phyloP scores from a whole-genome alignment of 2,329 filamentous ascomycete species.

The Monilinia vaccinii-corymbosi region DNA sequence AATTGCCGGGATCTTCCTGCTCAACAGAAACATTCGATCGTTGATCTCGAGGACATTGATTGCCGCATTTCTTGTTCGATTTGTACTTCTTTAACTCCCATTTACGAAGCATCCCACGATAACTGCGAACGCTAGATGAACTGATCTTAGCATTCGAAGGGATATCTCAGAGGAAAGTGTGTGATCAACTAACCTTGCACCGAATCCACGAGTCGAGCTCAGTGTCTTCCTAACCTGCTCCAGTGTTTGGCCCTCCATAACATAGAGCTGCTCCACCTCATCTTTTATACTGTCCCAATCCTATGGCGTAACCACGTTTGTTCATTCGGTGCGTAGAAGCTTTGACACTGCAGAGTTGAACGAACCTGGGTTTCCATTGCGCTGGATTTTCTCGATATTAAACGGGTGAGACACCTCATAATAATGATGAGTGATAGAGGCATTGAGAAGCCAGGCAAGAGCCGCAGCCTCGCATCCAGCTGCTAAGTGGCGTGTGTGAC shows the following conservation, averaged over 20 bases:
- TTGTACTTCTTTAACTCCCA: slow-evolving; percentile 13
- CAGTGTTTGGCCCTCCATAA: slow-evolving; percentile 12
- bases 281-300: slow-evolving; percentile 15
- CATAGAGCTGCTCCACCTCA: slow-evolving; percentile 16
- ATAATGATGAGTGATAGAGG: background rate
- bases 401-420: background rate
- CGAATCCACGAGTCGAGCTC: slow-evolving; percentile 11
- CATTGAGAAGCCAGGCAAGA: background rate
- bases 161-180: no score
- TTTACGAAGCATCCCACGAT: slow-evolving; percentile 11
- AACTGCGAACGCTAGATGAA: slow-evolving; percentile 10
- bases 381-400: background rate
- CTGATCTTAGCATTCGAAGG: background rate
- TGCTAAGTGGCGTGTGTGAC: background rate
- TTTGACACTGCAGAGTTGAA: background rate
- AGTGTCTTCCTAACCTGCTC: slow-evolving; percentile 14
- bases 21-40: background rate
- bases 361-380: background rate
- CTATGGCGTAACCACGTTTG: slow-evolving; percentile 12
- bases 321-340: background rate
- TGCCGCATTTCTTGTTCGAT: slow-evolving; percentile 5
- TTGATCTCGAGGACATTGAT: background rate
- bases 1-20: background rate
- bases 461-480: slow-evolving; percentile 3
- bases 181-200: slow-evolving; percentile 14